Evolutionary conservation across 352 stramenopile genomes (phyloP), one percentile per base, ranked within the genome.

Genomic region (Phytophthora europaea): DNA sequence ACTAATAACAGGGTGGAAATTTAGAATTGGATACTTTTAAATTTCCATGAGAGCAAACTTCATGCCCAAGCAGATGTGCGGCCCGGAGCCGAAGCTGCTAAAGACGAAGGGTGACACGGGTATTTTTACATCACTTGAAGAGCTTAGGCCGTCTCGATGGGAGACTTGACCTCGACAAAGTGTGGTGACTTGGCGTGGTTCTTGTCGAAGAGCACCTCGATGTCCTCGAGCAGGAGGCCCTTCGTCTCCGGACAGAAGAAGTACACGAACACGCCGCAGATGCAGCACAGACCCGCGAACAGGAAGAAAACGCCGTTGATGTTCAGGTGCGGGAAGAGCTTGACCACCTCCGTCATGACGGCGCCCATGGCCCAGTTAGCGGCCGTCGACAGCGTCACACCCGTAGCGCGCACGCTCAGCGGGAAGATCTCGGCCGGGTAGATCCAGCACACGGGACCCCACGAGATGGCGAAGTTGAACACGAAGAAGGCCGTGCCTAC

Each of bases 31-130:
- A n/a, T n/a, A n/a, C n/a, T n/a, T n/a, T n/a, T n/a, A n/a, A n/a
- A n/a, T n/a, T n/a, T 89, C 79, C 58, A 82, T 72, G 45, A 82
- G 69, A 33, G 81, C 81, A 26, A 86, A 75, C 64, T 78, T 76
- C 63, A 52, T 59, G 9, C 84, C 84, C 20, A 92, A 51, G 55
- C 84, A 92, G 31, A 81, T 76, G 50, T 83, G 79, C 20, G 70
- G 75, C 2, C 81, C 83, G 8, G 75, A 73, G 10, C 84, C 70
- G 58, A 92, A 92, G n/a, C 45, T 54, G 20, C 48, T 54, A 10
- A 54, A 54, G 1, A 54, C 48, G 48, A 54, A 54, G 10, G 48
- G 48, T n/a, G 38, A 47, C 10, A 47, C 38, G 4, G 10, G n/a
- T 54, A 59, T 72, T 3, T 6, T 3, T 6, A 6, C 38, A n/a